Evolutionary conservation across 1,284 basidiomycete species (phyloP), one percentile per base, ranked within the genome.

Genomic region (Sporisorium sorghi): DNA sequence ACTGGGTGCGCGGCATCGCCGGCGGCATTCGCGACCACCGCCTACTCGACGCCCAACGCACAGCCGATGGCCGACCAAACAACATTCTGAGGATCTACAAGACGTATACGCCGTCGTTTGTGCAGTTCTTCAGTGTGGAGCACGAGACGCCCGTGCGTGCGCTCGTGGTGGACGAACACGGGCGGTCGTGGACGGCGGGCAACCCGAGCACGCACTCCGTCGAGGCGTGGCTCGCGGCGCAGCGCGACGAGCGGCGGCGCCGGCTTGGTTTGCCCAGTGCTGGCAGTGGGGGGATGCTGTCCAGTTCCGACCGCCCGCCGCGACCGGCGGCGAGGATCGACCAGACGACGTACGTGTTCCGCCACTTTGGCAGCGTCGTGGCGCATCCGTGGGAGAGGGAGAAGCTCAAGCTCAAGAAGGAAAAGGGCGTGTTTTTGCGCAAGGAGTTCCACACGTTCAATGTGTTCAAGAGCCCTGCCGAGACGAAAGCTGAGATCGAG

Each of bases 31-130:
- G 60, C 4, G 58, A 72, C 9, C 69, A 73, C 35, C 53, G 51
- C 26, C 37, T 74, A 21, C 21, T 57, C 11, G 19, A 54, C 2
- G 43, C 8, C 0, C 21, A 43, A 9, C 58, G 28, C 14, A 55
- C 54, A 0, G 11, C 56, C 2, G 64, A 60, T 23, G 67, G 56
- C 9, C 30, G 14, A 17, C 30, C 55, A 37, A 64, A 61, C 49
- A 63, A 60, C 35, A 32, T 63, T 24, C 28, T 59, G 7, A 58
- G 44, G 0, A 26, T 59, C 5, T 59, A 66, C 58, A 69, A 73
- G 55, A 77, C 66, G 5, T 79, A 79, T 50, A 73, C 72, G 19
- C 77, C 77, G 0, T 64, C 63, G 24, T 79, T 76, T 47, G 72
- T 77, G 52, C 73, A 63, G 52, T 77, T 77, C 28, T 69, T 66